These are phyloP conservation scores for Kingdonia uniflora DNA, from an alignment of 164 flowering plant species.

Conservation along the genomic window DNA sequence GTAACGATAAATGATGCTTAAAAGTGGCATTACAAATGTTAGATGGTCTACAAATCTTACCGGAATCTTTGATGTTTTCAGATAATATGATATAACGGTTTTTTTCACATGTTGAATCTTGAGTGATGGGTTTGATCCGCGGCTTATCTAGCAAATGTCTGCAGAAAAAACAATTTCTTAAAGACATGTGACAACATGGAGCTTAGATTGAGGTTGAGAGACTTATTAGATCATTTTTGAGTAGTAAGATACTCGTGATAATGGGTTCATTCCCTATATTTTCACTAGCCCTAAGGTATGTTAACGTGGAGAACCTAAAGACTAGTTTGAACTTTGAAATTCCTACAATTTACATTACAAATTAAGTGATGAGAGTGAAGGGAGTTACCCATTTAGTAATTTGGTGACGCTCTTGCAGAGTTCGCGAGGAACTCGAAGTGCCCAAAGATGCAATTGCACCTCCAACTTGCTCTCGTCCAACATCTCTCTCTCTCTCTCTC, in stretches of 20 bases:
- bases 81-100: constrained; percentile 70
- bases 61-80: constrained; percentile 53
- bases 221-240: too few relatives aligned
- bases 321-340: too few relatives aligned
- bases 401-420: constrained; percentile 59
- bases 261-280: too few relatives aligned
- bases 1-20: not conserved
- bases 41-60: constrained; percentile 25
- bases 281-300: too few relatives aligned
- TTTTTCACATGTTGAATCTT: constrained; percentile 73
- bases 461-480: constrained; percentile 73
- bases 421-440: constrained; percentile 75
- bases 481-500: constrained; percentile 16
- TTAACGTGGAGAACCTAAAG: too few relatives aligned
- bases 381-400: constrained; percentile 57
- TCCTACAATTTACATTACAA: too few relatives aligned
- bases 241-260: too few relatives aligned
- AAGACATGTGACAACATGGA: too few relatives aligned
- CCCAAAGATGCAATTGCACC: constrained; percentile 49
- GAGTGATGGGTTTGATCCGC: constrained; percentile 71
- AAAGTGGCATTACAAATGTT: not conserved
- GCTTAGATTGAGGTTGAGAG: too few relatives aligned
- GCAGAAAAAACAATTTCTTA: too few relatives aligned
- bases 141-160: constrained; percentile 82
- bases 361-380: too few relatives aligned